These are phyloP conservation scores for Trematosphaeria pertusa DNA, from an alignment of 2,329 filamentous ascomycete genomes.

Conservation along the genomic window DNA sequence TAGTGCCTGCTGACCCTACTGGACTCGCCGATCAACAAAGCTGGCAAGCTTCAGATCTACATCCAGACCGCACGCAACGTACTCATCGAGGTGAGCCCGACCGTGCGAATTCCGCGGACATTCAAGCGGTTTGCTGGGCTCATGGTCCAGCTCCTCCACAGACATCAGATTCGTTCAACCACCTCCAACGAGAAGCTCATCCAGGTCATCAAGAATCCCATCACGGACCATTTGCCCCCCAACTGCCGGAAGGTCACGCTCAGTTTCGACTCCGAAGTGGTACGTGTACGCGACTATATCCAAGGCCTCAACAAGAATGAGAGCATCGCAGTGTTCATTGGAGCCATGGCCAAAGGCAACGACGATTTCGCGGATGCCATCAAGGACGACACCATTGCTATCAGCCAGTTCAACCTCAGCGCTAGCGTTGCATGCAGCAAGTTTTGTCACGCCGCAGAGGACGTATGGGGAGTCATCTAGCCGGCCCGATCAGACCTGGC, in stretches of 20 bases:
- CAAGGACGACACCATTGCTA: constrained; percentile 96
- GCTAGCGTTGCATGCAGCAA: constrained; percentile 99
- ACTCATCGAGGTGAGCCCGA: constrained; percentile 96
- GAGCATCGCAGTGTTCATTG: constrained; percentile 97
- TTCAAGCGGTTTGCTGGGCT: constrained; percentile 99
- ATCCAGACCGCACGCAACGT: constrained; percentile 98
- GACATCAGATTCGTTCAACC: constrained; percentile 93
- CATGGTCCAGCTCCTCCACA: constrained; percentile 97
- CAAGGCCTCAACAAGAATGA: constrained; percentile 79
- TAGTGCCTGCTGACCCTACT: constrained; percentile 96
- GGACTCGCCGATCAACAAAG: constrained; percentile 98
- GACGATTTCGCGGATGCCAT: constrained; percentile 94
- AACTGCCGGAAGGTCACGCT: constrained; percentile 98
- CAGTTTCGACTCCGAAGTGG: constrained; percentile 88
- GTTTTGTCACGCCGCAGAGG: constrained; percentile 97
- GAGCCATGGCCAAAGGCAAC: constrained; percentile 96
- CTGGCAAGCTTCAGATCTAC: constrained; percentile 96
- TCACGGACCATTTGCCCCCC: constrained; percentile 93
- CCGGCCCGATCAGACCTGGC: constrained; percentile 16
- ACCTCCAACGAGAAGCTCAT: constrained; percentile 97
- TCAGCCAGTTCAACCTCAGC: constrained; percentile 97
- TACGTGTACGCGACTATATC: constrained; percentile 89
- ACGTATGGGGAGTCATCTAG: constrained; percentile 93
- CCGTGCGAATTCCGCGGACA: constrained; percentile 94
- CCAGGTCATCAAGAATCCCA: constrained; percentile 97